phyloP scores from a whole-genome alignment of 129 eudicot species.

The Scalesia atractyloides region DNA sequence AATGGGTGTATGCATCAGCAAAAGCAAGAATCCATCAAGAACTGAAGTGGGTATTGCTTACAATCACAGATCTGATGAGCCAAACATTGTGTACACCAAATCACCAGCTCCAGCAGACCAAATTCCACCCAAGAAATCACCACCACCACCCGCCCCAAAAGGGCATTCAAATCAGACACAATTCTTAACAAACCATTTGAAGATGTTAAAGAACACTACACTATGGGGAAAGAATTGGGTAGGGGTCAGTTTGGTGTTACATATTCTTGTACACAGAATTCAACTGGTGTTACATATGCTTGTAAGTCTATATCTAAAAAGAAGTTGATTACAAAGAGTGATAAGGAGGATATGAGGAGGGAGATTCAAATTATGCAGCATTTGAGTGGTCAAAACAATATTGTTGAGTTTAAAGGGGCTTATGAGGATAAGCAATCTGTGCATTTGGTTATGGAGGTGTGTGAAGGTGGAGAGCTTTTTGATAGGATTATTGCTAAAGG shows the following conservation, averaged over 20 bases:
- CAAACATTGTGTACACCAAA: conserved; percentile 51
- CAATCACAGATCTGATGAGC: conserved; percentile 35
- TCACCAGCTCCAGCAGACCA: conserved; percentile 56
- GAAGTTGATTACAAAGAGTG: conserved; percentile 74
- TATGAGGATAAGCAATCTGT: conserved; percentile 78
- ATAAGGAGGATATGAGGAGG: conserved; percentile 89
- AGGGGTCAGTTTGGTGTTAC: conserved; percentile 96
- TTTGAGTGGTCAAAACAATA: conserved; percentile 84
- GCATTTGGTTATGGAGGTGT: conserved; percentile 91
- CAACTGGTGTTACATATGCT: conserved; percentile 55
- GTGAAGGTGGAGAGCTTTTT: conserved; percentile 94
- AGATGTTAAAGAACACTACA: conserved; percentile 64
- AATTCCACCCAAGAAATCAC: conserved; percentile 31
- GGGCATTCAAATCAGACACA: conserved; percentile 51
- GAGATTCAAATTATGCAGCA: conserved; percentile 96
- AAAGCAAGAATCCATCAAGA: conserved; percentile 37
- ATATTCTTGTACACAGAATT: conserved; percentile 58
- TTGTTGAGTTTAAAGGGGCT: conserved; percentile 88
- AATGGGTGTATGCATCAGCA: conserved; percentile 68
- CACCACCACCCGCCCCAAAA: conserved; percentile 46
- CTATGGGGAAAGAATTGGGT: conserved; percentile 74
- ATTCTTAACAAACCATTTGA: conserved; percentile 76
- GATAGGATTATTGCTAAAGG: conserved; percentile 88
- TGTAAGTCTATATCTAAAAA: conserved; percentile 87
- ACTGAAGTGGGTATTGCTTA: conserved; percentile 30